Percentiles rank a stretch among this genome's conserved stretches.
Evolutionary conservation across 192 early-diverging fungal genomes (phyloP).

Genomic region (Gamsiella multidivaricata): DNA sequence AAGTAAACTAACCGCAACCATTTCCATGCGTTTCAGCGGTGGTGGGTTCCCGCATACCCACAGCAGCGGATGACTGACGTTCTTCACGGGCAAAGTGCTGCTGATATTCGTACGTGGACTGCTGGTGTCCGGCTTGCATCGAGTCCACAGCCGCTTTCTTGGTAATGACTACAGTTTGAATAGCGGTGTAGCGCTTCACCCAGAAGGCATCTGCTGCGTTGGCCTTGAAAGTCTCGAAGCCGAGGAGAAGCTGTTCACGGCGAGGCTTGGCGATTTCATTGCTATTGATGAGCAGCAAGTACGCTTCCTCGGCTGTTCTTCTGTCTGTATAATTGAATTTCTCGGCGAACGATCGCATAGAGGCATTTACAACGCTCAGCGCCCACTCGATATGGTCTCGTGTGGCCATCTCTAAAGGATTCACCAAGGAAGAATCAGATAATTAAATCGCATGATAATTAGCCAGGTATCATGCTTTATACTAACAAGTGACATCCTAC

Average conservation of each 20-base stretch:
- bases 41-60: slow-evolving; percentile 1
- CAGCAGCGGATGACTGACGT: slow-evolving; percentile 1
- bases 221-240: slow-evolving; percentile 9
- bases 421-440: not conserved
- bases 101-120: slow-evolving; percentile 13
- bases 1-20: slow-evolving; percentile 1
- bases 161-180: slow-evolving; percentile 5
- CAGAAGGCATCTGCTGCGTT: slow-evolving; percentile 17
- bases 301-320: slow-evolving; percentile 6
- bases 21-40: not conserved
- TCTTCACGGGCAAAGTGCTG: slow-evolving; percentile 9
- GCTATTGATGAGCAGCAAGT: slow-evolving; percentile 5
- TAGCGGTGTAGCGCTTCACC: slow-evolving; percentile 1
- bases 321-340: slow-evolving; percentile 17
- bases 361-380: not conserved
- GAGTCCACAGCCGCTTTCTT: slow-evolving; percentile 8
- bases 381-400: slow-evolving; percentile 19
- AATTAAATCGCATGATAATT: slow-evolving; percentile 4
- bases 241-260: not conserved
- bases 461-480: not conserved
- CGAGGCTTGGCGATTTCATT: slow-evolving; percentile 5
- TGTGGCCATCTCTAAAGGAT: slow-evolving; percentile 7
- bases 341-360: slow-evolving; percentile 12
- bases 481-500: not conserved
- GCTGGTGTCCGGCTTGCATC: slow-evolving; percentile 1